Base-by-base conservation (phyloP, 2,329 filamentous ascomycete genomes). In the Sporothrix variecibatus region DNA sequence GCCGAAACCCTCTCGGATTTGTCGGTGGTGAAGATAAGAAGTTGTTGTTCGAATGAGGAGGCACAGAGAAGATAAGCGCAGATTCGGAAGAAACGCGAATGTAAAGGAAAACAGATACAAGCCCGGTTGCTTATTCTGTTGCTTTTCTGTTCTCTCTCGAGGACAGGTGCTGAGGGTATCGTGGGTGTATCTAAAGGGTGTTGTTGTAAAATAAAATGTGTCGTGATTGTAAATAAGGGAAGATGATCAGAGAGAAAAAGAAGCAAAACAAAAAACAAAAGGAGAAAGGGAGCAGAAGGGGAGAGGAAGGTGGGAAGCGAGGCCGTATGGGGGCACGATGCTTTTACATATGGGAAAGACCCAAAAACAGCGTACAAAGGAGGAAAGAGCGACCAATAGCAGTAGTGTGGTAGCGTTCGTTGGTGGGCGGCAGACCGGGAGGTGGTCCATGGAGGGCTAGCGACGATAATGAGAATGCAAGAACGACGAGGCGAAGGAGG, bases 281-380 rank as follows among this genome's bases (percentile, higher is more conserved):
- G n/a, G 31, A 34, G 20, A 34, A 31, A 51, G 5, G n/a, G 51
- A 40, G 31, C 34, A 15, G 28, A 46, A 58, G 46, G 67, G 53
- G 73, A 53, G 12, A 51, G 26, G 51, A n/a, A 28, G 9, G 6
- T 28, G 34, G 40, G 34, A 68, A 68, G 49, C 62, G 65, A 69
- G 62, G 34, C 40, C 46, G 34, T 26, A 58, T 34, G 26, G 72
- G 31, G 51, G 23, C 40, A 58, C 31, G 62, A 56, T 62, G 53
- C 65, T 64, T 62, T 73, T 51, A 60, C 72, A 71, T 71, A 69
- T 65, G 58, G 65, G n/a, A 67, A 71, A 43, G 72, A 20, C 34
- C 51, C 8, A 40, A 38, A 70, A 74, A 64, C 49, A 31, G 49
- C 34, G 60, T 34, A 49, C 23, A 23, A 68, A 28, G 56, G 58